Conservation (phyloP, 2,329 filamentous ascomycete genomes). For the Phialemoniopsis sp. region DNA sequence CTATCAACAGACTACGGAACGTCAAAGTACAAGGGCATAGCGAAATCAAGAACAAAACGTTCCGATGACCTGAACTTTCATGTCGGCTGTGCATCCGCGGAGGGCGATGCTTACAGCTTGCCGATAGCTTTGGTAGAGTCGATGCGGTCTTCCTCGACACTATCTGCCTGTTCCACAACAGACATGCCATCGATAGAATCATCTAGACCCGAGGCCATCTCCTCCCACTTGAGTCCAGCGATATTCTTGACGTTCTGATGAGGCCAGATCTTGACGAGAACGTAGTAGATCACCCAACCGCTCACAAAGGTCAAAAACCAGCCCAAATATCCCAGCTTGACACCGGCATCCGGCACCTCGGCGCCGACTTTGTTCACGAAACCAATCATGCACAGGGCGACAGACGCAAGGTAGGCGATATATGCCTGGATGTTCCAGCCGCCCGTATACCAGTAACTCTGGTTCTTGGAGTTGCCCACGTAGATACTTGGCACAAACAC, state of each 20-base stretch:
- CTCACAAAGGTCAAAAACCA: constrained; percentile 26
- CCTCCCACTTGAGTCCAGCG: constrained; percentile 4
- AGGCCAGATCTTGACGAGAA: constrained; percentile 29
- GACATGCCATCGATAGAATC: too few species aligned
- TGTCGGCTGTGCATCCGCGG: too few species aligned
- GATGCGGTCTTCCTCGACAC: too few species aligned
- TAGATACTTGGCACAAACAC: constrained; percentile 25
- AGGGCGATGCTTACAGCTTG: too few species aligned
- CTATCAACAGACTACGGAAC: too few species aligned
- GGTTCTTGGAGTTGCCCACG: constrained; percentile 19
- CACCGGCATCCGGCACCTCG: constrained; percentile 20
- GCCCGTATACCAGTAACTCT: constrained; percentile 23
- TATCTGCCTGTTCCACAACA: too few species aligned
- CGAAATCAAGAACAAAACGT: too few species aligned
- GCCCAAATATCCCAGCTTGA: constrained; percentile 23
- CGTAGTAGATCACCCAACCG: constrained; percentile 24
- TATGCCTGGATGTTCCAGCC: constrained; percentile 28
- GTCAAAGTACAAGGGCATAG: too few species aligned
- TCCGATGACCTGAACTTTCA: too few species aligned
- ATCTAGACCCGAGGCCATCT: too few species aligned
- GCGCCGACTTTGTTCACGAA: constrained; percentile 26
- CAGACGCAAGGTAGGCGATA: constrained; percentile 24
- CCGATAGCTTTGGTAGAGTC: too few species aligned
- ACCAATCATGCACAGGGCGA: constrained; percentile 26
- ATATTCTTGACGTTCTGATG: constrained; percentile 15